Evolutionary conservation across 2,329 filamentous ascomycete species (phyloP).

Genomic region (Didymella segeticola): DNA sequence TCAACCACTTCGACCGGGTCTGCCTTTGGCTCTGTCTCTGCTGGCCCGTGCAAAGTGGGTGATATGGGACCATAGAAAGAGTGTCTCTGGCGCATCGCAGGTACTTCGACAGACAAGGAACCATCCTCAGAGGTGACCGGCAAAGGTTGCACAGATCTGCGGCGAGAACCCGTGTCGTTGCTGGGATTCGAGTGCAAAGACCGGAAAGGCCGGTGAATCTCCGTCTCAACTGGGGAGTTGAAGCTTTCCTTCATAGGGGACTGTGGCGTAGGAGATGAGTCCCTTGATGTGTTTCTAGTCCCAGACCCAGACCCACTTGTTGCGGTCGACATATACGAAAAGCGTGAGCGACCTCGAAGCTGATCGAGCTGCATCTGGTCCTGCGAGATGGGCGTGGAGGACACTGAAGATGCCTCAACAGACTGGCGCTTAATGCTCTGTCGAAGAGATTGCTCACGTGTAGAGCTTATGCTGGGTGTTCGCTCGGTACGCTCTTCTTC

Average conservation of each 20-base stretch:
- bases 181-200: constrained; percentile 49
- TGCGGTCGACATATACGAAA: constrained; percentile 47
- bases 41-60: constrained; percentile 26
- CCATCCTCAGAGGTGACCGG: constrained; percentile 46
- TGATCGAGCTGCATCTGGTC: constrained; percentile 47
- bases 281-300: constrained; percentile 45
- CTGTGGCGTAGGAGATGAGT: constrained; percentile 44
- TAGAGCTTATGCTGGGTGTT: constrained; percentile 38
- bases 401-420: constrained; percentile 43
- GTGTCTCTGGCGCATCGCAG: constrained; percentile 35
- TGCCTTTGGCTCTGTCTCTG: constrained; percentile 8
- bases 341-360: constrained; percentile 46
- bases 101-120: constrained; percentile 26
- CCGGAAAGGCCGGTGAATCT: constrained; percentile 43
- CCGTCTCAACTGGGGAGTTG: constrained; percentile 18
- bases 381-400: constrained; percentile 44
- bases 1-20: background rate
- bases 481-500: constrained; percentile 36
- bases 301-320: constrained; percentile 44
- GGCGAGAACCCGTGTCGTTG: constrained; percentile 35
- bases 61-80: constrained; percentile 40
- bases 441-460: constrained; percentile 38
- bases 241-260: constrained; percentile 43
- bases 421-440: constrained; percentile 40
- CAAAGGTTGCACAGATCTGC: constrained; percentile 49